Conservation (phyloP, 2,329 filamentous ascomycete genomes). For the Ilyonectria sp. region DNA sequence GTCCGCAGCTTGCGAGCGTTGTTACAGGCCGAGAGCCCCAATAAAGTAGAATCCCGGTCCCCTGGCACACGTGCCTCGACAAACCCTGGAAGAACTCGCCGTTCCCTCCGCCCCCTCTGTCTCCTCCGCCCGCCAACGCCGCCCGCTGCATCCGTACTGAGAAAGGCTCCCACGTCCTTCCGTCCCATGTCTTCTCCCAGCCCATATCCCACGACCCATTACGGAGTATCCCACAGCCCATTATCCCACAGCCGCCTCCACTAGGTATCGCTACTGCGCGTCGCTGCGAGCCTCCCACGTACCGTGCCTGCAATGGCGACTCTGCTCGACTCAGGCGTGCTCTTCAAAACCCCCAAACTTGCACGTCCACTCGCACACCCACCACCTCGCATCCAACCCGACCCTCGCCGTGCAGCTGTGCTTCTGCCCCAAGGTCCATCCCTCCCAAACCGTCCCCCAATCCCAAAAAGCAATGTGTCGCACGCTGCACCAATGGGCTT, state of each 20-base stretch:
- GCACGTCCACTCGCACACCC: no score
- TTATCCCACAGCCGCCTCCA: neutral
- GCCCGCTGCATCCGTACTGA: constrained; percentile 23
- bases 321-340: constrained; percentile 12
- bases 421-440: constrained; percentile 24
- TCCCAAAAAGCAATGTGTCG: constrained; percentile 24
- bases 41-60: constrained; percentile 19
- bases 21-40: constrained; percentile 6
- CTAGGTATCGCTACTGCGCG: neutral
- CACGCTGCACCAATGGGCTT: constrained; percentile 23
- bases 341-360: constrained; percentile 13
- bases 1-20: neutral
- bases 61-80: constrained; percentile 27
- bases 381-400: constrained; percentile 15
- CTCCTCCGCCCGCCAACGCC: constrained; percentile 9
- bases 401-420: constrained; percentile 5
- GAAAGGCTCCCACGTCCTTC: neutral
- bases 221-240: neutral
- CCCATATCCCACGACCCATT: constrained; percentile 12
- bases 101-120: constrained; percentile 1
- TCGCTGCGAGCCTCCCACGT: constrained; percentile 17
- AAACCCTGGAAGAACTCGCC: constrained; percentile 26
- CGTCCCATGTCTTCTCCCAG: neutral
- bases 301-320: constrained; percentile 4
- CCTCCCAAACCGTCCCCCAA: constrained; percentile 21